A percentile compares a stretch with the other conserved stretches of the same genome.
These are phyloP conservation scores for Leptographium wingfieldii DNA, from an alignment of 2,329 filamentous ascomycete genomes.

Conservation along the genomic window DNA sequence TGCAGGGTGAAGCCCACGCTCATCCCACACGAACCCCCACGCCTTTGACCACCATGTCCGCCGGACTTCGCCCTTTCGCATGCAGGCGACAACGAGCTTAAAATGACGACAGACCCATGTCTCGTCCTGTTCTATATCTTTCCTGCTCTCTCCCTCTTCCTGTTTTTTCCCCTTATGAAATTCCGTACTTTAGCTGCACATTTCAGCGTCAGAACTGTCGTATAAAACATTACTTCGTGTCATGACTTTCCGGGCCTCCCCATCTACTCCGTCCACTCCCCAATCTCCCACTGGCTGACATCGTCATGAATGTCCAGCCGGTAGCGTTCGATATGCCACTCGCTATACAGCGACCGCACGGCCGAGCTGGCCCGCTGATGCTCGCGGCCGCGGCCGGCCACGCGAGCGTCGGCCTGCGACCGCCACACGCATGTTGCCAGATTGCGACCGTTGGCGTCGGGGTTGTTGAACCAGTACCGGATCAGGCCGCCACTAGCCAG, in stretches of 20 bases:
- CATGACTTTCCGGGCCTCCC: background rate
- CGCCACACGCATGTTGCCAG: slow-evolving; percentile 69
- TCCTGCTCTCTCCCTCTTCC: background rate
- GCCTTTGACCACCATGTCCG: slow-evolving; percentile 1
- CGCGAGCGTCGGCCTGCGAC: slow-evolving; percentile 43
- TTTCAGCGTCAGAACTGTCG: too few species aligned
- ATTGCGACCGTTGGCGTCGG: slow-evolving; percentile 59
- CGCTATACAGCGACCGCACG: slow-evolving; percentile 49
- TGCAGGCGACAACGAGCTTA: slow-evolving; percentile 2
- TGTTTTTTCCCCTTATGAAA: background rate
- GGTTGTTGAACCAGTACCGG: slow-evolving; percentile 81
- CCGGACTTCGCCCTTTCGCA: background rate
- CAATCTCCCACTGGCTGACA: slow-evolving; percentile 49
- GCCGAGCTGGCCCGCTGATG: slow-evolving; percentile 53
- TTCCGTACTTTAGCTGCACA: too few species aligned
- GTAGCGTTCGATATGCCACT: slow-evolving; percentile 59
- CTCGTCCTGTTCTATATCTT: background rate
- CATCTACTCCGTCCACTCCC: slow-evolving; percentile 34
- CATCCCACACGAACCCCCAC: slow-evolving; percentile 8
- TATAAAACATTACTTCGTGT: too few species aligned
- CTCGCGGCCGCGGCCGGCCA: slow-evolving; percentile 46
- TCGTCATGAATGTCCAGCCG: slow-evolving; percentile 56
- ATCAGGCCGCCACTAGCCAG: slow-evolving; percentile 67
- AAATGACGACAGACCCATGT: slow-evolving; percentile 3
- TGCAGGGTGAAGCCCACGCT: background rate